Conservation (phyloP, 176 grass and related monocot species). For the Echinochloa phyllopogon region DNA sequence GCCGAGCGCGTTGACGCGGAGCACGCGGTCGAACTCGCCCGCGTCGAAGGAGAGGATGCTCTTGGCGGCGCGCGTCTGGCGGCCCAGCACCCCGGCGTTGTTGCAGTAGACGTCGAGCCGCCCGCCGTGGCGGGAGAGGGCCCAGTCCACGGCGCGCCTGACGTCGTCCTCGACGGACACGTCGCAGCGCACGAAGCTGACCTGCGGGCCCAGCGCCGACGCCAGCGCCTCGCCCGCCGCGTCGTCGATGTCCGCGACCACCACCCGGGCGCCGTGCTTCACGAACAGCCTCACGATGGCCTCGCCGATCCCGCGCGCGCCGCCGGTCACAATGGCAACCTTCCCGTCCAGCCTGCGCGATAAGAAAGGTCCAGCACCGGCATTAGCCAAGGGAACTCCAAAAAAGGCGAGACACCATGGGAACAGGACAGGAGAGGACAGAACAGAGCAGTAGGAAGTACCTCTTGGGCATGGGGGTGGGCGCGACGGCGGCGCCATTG, state of each 20-base stretch:
- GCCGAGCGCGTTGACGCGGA: conserved; percentile 92
- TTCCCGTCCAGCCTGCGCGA: conserved; percentile 78
- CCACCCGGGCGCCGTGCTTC: conserved; percentile 72
- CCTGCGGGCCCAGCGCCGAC: conserved; percentile 53
- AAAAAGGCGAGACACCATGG: background rate
- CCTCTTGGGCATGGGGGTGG: conserved; percentile 76
- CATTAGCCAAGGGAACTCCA: background rate
- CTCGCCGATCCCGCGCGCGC: conserved; percentile 83
- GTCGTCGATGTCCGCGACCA: conserved; percentile 82
- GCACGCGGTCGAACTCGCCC: conserved; percentile 82
- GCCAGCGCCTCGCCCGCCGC: conserved; percentile 56
- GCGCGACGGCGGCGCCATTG: conserved; percentile 30
- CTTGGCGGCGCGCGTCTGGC: conserved; percentile 76
- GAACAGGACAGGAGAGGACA: background rate
- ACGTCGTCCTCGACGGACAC: conserved; percentile 76
- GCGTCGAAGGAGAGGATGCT: conserved; percentile 90
- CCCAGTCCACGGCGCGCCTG: conserved; percentile 46
- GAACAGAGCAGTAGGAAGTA: background rate
- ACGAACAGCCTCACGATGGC: conserved; percentile 74
- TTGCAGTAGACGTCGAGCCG: conserved; percentile 78
- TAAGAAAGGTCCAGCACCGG: background rate
- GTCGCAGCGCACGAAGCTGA: conserved; percentile 72
- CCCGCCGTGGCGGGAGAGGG: conserved; percentile 62
- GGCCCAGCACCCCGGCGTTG: conserved; percentile 89
- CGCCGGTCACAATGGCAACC: conserved; percentile 87